Base-by-base conservation (phyloP, 305 asterid species). In the Lippia alba region DNA sequence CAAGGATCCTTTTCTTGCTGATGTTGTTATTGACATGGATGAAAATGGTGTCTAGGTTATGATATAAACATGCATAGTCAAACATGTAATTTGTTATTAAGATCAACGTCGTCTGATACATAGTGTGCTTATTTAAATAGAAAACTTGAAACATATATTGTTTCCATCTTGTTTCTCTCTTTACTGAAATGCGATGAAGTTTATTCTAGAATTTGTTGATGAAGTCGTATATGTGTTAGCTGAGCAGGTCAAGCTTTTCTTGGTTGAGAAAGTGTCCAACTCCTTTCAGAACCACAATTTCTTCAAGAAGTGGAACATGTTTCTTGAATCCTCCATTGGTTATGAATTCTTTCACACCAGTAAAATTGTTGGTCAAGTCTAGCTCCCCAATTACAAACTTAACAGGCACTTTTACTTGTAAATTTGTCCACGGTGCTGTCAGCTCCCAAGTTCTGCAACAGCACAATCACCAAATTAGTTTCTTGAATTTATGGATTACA, bases 1-100 rank as follows among this genome's bases (percentile, higher is more conserved):
- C 11, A 59, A 64, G 65, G 91, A 84, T 67, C 82, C 89, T 0
- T 82, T 86, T 74, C 78, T 84, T 65, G 79, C 83, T 16, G 54
- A 76, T 75, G 74, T 81, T 50, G 70, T 68, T 48, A 12, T 34
- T 49, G 74, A 64, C 39, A 58, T 18, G 24, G 57, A 61, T 57
- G 72, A 69, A 17, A 56, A 36, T 11, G 55, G 46, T 61, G 60
- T 24, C 32, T 55, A 46, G 50, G 46, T 36, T 24, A 36, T 36
- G 9, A 36, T 36, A 36, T 8, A 36, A 36, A 36, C 9, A 4
- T 34, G 4, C 6, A 34, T 36, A 5, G 0, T 4, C 41, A 36
- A 36, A 36, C 41, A 36, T 36, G 30, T 24, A 24, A 36, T 36
- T 36, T 36, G 9, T 36, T 36, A 36, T 36, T 36, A 36, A 36